Conservation (phyloP, 2,329 filamentous ascomycete species). For the Apiospora saccharicola region DNA sequence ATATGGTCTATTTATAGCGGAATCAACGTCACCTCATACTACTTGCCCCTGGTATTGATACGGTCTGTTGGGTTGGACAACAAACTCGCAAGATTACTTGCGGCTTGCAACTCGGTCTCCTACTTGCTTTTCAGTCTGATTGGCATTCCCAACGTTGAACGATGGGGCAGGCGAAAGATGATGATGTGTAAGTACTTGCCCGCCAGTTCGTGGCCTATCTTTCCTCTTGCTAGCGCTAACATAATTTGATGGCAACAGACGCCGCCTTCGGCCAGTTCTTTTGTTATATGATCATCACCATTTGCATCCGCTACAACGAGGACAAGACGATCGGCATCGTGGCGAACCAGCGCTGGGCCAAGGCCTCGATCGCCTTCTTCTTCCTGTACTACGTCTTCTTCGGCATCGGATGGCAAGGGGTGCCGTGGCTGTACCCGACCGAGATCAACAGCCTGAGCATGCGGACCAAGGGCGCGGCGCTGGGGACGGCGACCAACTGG, state of each 20-base stretch:
- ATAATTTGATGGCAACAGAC: conserved; percentile 27
- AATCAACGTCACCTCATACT: conserved; percentile 42
- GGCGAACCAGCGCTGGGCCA: conserved; percentile 28
- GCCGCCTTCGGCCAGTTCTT: conserved; percentile 59
- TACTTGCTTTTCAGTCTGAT: conserved; percentile 41
- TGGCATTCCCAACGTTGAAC: conserved; percentile 40
- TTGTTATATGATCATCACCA: conserved; percentile 49
- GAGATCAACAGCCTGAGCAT: conserved; percentile 54
- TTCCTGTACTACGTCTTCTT: conserved; percentile 64
- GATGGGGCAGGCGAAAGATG: conserved; percentile 61
- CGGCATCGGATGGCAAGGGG: conserved; percentile 56
- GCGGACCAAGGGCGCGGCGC: conserved; percentile 43
- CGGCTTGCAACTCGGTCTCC: conserved; percentile 52
- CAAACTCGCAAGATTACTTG: conserved; percentile 57
- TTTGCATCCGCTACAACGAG: conserved; percentile 33
- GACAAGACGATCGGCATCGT: conserved; percentile 20
- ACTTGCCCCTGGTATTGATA: conserved; percentile 59
- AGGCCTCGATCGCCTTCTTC: conserved; percentile 56
- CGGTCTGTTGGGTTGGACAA: conserved; percentile 58
- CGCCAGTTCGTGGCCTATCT: background rate
- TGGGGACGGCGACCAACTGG: conserved; percentile 46
- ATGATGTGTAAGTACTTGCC: conserved; percentile 54
- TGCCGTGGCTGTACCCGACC: conserved; percentile 54
- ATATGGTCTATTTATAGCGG: conserved; percentile 35
- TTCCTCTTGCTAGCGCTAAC: background rate